Evolutionary conservation across 371 early-diverging fungal species (phyloP).

Genomic region (Nematocida sp.): DNA sequence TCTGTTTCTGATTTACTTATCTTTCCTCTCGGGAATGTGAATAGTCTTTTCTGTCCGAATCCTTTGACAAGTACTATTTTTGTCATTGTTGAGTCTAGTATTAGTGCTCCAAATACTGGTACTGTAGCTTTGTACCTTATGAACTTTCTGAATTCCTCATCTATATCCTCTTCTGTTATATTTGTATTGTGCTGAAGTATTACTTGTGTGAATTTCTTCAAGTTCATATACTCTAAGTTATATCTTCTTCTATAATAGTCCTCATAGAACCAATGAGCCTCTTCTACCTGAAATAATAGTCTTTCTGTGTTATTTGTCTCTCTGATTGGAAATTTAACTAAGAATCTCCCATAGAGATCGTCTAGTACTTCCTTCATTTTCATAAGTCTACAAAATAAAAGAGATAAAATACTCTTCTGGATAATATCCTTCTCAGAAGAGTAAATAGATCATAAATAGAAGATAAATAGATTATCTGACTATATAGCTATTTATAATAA

Average conservation of each 20-base stretch:
- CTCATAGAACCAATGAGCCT: conserved; percentile 98
- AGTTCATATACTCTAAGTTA: conserved; percentile 65
- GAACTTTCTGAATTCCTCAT: conserved; percentile 76
- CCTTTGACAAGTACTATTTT: conserved; percentile 80
- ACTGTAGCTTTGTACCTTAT: conserved; percentile 87
- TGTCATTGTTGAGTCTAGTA: conserved; percentile 74
- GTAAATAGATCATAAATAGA: too few relatives aligned
- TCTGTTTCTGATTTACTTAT: conserved; percentile 87
- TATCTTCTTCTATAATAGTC: conserved; percentile 79
- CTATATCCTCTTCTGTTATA: conserved; percentile 72
- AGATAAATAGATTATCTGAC: too few relatives aligned
- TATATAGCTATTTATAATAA: too few relatives aligned
- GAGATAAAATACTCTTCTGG: too few relatives aligned
- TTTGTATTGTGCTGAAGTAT: conserved; percentile 65
- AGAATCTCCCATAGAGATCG: conserved; percentile 69
- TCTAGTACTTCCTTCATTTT: conserved; percentile 53
- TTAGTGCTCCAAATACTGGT: conserved; percentile 95
- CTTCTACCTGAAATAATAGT: conserved; percentile 94
- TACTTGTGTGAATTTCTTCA: conserved; percentile 61
- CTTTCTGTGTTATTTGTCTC: conserved; percentile 79
- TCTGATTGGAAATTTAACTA: conserved; percentile 84
- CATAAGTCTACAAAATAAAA: conserved; percentile 41
- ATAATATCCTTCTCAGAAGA: too few relatives aligned
- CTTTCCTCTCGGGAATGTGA: conserved; percentile 98
- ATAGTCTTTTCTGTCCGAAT: conserved; percentile 74